Evolutionary conservation across 164 flowering plant genomes (phyloP), one percentile per base, ranked within the genome.

Genomic region (Aristolochia fimbriata): DNA sequence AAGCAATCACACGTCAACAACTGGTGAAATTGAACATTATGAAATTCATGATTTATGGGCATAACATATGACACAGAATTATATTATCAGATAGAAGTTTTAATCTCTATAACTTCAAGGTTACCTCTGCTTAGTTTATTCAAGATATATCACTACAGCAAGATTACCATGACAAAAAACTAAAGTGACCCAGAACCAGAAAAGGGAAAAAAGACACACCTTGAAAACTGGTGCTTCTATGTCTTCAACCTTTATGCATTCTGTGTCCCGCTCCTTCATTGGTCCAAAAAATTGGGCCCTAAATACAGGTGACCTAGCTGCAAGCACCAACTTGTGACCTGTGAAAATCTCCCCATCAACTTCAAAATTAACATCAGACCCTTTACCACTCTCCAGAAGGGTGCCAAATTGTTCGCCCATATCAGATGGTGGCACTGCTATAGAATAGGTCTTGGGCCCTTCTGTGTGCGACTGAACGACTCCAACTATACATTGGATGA

Each of bases 201-300:
- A 23, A 1, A 54, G 30, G 16, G n/a, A n/a, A n/a, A 30, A 33
- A 56, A 56, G 22, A 19, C 43, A 56, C 31, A 83, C 96, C 98
- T 85, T 87, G 68, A 88, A 91, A 67, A 87, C 89, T 41, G 96
- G 80, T 55, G 87, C 78, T 67, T 85, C 89, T 64, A 92, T 84
- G 65, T 89, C 98, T 66, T 92, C 93, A 51, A 92, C 79, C 60
- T 74, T 79, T 55, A 90, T 81, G 55, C 71, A 75, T 57, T 74
- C 54, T 1, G 62, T 57, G 52, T 65, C 65, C 51, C 57, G 52
- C 43, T 65, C 68, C 64, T 65, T 64, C 83, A 82, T 74, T 22
- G 86, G 91, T 37, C 95, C 92, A 80, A 79, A 87, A 67, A 87
- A 85, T 70, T 90, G 97, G 22, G 97, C 97, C 71, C 83, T 78